Percentiles rank a stretch among this genome's conserved stretches.
Conservation (phyloP, 2,329 filamentous ascomycete genomes). For the Nemania serpens region DNA sequence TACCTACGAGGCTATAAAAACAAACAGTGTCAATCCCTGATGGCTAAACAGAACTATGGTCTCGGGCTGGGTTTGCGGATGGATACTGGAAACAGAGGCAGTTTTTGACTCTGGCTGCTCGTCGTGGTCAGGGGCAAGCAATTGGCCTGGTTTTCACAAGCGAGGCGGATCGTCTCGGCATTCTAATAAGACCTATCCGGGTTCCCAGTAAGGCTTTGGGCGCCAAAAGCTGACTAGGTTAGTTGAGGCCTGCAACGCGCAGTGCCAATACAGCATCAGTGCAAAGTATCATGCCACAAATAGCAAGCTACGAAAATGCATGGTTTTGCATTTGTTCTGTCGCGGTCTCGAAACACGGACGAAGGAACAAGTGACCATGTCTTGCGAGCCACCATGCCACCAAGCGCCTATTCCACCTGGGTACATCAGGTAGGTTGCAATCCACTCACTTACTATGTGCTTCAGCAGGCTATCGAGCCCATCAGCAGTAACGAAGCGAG, state of each 20-base stretch:
- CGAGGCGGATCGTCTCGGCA: slow-evolving; percentile 8
- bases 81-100: neutral
- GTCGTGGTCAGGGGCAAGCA: slow-evolving; percentile 12
- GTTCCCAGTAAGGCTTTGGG: neutral
- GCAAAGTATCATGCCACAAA: slow-evolving; percentile 20
- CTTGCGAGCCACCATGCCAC: slow-evolving; percentile 19
- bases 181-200: neutral
- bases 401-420: neutral
- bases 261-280: slow-evolving; percentile 5
- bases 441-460: neutral
- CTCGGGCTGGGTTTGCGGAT: neutral
- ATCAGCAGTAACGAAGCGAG: slow-evolving; percentile 18
- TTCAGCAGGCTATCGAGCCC: slow-evolving; percentile 7
- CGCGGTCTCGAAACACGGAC: slow-evolving; percentile 24
- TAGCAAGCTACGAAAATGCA: slow-evolving; percentile 18
- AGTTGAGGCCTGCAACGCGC: slow-evolving; percentile 17
- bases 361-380: slow-evolving; percentile 17
- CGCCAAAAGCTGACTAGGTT: slow-evolving; percentile 1
- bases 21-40: neutral
- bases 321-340: slow-evolving; percentile 18
- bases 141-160: neutral
- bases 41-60: slow-evolving; percentile 3
- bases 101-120: neutral
- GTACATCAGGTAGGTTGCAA: slow-evolving; percentile 10
- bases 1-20: slow-evolving; percentile 4